These are phyloP conservation scores for Toxicodendron radicans DNA, from an alignment of 345 rosid genomes.

Conservation along the genomic window DNA sequence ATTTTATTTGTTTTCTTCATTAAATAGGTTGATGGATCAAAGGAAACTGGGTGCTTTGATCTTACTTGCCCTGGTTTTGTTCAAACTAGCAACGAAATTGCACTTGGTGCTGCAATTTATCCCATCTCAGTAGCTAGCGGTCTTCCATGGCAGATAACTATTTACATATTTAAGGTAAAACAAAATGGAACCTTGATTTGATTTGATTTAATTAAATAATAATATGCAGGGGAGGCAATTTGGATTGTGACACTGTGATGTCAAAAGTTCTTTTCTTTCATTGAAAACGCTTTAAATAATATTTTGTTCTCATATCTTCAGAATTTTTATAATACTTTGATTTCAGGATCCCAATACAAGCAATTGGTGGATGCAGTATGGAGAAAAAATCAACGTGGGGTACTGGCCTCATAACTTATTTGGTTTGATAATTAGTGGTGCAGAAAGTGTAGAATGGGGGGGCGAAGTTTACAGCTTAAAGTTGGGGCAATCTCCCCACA, in stretches of 20 bases:
- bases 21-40: conserved; percentile 43
- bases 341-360: conserved; percentile 41
- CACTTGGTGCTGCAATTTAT: conserved; percentile 56
- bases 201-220: too few relatives aligned
- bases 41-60: conserved; percentile 60
- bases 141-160: conserved; percentile 49
- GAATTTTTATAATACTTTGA: neutral
- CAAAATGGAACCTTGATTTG: neutral
- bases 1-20: neutral
- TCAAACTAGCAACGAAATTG: conserved; percentile 54
- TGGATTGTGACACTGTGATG: neutral
- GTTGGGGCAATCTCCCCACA: conserved; percentile 46
- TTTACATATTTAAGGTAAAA: conserved; percentile 47
- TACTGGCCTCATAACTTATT: conserved; percentile 55
- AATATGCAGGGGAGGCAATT: too few relatives aligned
- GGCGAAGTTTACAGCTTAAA: conserved; percentile 59
- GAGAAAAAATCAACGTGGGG: conserved; percentile 46
- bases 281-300: neutral
- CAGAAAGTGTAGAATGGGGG: conserved; percentile 53
- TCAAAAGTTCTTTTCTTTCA: neutral
- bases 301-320: neutral
- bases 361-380: conserved; percentile 61
- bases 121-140: conserved; percentile 40
- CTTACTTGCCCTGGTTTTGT: conserved; percentile 61
- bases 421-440: conserved; percentile 27